Conservation (phyloP, 1,284 basidiomycete species). For the Ustilago xerochloae region DNA sequence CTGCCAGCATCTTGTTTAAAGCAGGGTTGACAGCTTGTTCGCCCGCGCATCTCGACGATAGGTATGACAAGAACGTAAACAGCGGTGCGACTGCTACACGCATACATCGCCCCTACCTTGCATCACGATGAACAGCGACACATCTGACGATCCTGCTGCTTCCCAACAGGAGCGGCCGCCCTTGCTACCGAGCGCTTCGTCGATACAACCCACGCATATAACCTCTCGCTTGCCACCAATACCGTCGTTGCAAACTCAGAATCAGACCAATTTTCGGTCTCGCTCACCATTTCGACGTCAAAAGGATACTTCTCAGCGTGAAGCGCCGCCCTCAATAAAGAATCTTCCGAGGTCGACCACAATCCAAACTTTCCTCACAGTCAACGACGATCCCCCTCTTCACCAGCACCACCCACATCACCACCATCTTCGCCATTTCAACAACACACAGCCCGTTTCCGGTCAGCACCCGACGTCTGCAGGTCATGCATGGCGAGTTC, state of each 20-base stretch:
- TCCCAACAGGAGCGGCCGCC: conserved; percentile 4
- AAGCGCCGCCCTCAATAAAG: not conserved
- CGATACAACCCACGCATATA: conserved; percentile 17
- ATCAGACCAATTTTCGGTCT: not conserved
- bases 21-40: too few species aligned
- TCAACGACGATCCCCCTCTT: conserved; percentile 6
- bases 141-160: not conserved
- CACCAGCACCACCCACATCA: not conserved
- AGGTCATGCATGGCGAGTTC: conserved; percentile 22
- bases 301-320: not conserved
- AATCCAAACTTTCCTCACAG: conserved; percentile 28
- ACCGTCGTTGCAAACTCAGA: conserved; percentile 5
- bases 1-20: too few species aligned
- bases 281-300: conserved; percentile 12
- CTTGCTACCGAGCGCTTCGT: conserved; percentile 18
- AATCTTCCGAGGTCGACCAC: conserved; percentile 15
- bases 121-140: too few species aligned
- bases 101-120: too few species aligned
- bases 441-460: not conserved
- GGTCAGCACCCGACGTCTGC: too few species aligned
- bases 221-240: conserved; percentile 24
- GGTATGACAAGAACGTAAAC: too few species aligned
- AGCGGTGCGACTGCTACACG: too few species aligned
- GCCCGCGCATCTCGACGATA: too few species aligned
- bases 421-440: not conserved